Evolutionary conservation across 2,329 filamentous ascomycete genomes (phyloP), one percentile per base, ranked within the genome.

Genomic region (Trichoderma atroviride): DNA sequence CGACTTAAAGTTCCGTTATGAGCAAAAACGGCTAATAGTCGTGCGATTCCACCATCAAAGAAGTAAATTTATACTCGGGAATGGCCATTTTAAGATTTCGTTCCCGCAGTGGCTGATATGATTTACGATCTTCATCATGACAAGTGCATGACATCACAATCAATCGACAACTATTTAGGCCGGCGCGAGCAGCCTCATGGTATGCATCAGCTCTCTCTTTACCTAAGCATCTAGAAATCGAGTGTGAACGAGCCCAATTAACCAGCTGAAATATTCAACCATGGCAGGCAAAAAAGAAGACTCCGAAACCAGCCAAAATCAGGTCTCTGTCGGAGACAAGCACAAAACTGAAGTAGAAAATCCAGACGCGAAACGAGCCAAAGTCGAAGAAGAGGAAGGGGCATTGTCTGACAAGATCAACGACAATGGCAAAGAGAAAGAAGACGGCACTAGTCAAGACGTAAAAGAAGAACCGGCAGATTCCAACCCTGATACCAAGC

Each of bases 311-410:
- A 31, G 69, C n/a, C 57, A 63, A 40, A 4, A 24, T 0, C 47
- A 57, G 19, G 29, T 22, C 5, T n/a, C 71, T 19, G 53, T 73
- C 27, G 75, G 77, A 3, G 74, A 76, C 16, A 78, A 78, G 71
- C 77, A 77, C 61, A 72, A 75, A 62, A 76, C 75, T 16, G 69
- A 75, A 16, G 73, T 76, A 24, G 72, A 75, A 16, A 71, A 69
- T 2, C 74, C 76, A 6, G 70, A 75, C 35, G 71, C 73, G 5
- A 78, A 78, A 70, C 73, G 76, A 3, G 29, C 73, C 60, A 78
- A 77, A 72, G 72, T 63, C 1, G 70, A 74, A 19, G 66, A 69
- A 3, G 74, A 73, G 22, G 66, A 68, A 3, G 74, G 76, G 29
- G 69, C 71, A 3, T 61, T 67, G 14, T 47, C 69, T n/a, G 64